Base-by-base conservation (phyloP, 345 rosid species). In the Cardamine resedifolia region DNA sequence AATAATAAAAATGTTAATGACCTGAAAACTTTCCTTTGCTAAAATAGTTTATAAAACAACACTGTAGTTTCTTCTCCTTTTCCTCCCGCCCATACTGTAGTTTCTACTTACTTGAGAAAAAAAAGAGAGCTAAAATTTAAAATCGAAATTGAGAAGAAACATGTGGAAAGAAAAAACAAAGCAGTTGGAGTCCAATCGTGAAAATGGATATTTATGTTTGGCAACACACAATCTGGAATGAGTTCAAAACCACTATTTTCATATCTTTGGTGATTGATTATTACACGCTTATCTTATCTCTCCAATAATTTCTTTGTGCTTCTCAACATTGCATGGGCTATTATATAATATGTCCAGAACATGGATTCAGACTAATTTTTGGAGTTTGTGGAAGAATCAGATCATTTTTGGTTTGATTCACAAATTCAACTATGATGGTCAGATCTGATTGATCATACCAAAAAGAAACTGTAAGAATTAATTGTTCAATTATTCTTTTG, bases 201-300 rank as follows among this genome's bases (percentile, higher is more conserved):
- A 12, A 59, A 60, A 49, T 41, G 47, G 64, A 55, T 19, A 12
- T 39, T 61, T 71, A 59, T 61, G 53, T 50, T n/a, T 39, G 61
- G 48, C 31, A 71, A 28, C n/a, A 52, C 34, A 52, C 53, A 51
- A 71, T 36, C 33, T 38, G 63, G 31, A 53, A 33, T 4, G 48
- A 43, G 48, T 55, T 45, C 19, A 33, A 71, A 56, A 14, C 77
- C 71, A 73, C 51, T 56, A 48, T 30, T 73, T 64, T 28, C 71
- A 47, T 65, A 73, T 64, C 58, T 72, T 72, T 28, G 33, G 59
- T 50, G 41, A 63, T 43, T 71, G 33, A 60, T 58, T 70, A 39
- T 39, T 39, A 4, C 44, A 15, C 3, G 18, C 47, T 41, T 41
- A 41, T 41, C 47, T 41, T 41, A 41, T 41, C 45, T 39, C n/a